Conservation (phyloP, 768 basidiomycete species). For the Leucosporidium scottii region DNA sequence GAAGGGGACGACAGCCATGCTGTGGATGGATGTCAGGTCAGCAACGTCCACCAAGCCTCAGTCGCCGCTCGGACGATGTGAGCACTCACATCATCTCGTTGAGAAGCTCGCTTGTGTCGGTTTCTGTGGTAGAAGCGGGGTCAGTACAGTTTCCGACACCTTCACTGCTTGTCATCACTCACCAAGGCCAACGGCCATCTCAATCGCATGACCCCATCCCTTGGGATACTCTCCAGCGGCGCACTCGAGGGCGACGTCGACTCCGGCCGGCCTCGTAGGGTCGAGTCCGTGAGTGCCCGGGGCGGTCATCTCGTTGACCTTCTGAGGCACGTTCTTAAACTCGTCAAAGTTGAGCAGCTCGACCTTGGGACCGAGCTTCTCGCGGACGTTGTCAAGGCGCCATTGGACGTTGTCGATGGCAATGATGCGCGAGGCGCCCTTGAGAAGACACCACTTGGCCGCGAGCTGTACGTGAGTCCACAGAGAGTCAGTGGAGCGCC, state of each 20-base stretch:
- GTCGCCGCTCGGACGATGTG: too few relatives aligned
- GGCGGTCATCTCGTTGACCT: constrained; percentile 51
- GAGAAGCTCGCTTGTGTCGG: constrained; percentile 43
- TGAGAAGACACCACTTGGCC: constrained; percentile 57
- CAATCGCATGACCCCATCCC: constrained; percentile 42
- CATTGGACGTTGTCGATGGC: constrained; percentile 59
- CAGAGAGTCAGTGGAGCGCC: background rate
- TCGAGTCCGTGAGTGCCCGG: constrained; percentile 3
- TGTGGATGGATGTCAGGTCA: background rate
- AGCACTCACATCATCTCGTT: constrained; percentile 41
- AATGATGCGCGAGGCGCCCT: constrained; percentile 59
- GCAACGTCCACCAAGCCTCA: background rate
- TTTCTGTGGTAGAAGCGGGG: constrained; percentile 34
- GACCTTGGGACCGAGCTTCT: constrained; percentile 42
- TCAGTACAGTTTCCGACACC: too few relatives aligned
- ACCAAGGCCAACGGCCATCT: constrained; percentile 42
- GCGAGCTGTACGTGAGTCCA: constrained; percentile 45
- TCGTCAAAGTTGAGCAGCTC: constrained; percentile 58
- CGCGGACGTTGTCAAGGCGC: constrained; percentile 55
- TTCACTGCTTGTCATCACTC: too few relatives aligned
- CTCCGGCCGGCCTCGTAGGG: constrained; percentile 51
- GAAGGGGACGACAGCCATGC: constrained; percentile 10
- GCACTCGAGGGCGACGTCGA: constrained; percentile 59
- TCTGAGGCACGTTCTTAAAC: constrained; percentile 50
- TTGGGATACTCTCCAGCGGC: constrained; percentile 38